Percentiles rank a stretch among this genome's conserved stretches.
Evolutionary conservation across 1,139 yeast species (phyloP).

Genomic region (Williopsis jadinii): DNA sequence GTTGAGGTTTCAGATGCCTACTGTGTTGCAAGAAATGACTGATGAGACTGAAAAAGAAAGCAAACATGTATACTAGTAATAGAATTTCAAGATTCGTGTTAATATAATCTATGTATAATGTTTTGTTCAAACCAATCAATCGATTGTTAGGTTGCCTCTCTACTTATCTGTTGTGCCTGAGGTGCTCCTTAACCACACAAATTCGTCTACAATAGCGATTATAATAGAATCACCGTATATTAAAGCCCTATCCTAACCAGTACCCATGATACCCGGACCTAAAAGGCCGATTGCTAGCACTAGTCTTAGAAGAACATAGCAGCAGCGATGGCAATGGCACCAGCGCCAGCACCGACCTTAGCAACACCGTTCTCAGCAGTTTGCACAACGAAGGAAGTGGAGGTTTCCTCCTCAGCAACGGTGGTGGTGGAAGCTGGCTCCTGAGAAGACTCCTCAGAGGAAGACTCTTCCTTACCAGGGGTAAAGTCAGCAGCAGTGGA

Average conservation of each 20-base stretch:
- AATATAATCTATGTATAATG: no score
- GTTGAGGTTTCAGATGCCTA: conserved; percentile 75
- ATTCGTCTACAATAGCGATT: no score
- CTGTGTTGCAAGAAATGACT: conserved; percentile 46
- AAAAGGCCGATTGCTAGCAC: not conserved
- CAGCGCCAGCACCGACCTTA: conserved; percentile 8
- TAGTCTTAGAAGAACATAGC: conserved; percentile 8
- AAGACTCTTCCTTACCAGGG: conserved; percentile 8
- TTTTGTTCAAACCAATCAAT: no score
- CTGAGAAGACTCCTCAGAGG: no score
- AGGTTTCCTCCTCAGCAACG: not conserved
- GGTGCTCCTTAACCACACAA: no score
- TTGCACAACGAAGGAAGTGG: not conserved
- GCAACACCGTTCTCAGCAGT: conserved; percentile 7
- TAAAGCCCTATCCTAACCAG: no score
- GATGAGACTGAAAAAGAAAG: not conserved
- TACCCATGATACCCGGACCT: not conserved
- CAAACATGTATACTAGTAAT: no score
- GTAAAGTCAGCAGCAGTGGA: conserved; percentile 16
- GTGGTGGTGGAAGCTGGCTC: conserved; percentile 1
- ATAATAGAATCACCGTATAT: no score
- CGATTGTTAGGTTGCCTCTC: no score
- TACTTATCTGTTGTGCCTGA: no score
- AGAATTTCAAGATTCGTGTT: no score
- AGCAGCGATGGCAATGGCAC: conserved; percentile 12